phyloP scores from a whole-genome alignment of 2,329 filamentous ascomycete genomes.

The Sporothrix variecibatus region DNA sequence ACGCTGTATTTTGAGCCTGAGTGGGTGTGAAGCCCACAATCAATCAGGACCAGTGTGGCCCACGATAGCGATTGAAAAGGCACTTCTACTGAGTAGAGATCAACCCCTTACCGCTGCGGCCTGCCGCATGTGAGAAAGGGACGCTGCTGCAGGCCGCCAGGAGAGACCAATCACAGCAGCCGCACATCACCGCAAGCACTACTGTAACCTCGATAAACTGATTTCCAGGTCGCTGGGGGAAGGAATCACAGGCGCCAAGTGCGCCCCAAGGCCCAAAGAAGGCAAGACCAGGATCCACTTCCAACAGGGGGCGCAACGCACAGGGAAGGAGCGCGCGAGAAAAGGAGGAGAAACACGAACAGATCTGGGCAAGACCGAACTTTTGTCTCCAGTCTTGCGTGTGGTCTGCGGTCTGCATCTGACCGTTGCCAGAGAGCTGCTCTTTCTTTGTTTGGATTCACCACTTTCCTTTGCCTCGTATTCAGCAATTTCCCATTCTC shows the following conservation, averaged over 20 bases:
- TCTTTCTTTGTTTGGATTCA: constrained; percentile 17
- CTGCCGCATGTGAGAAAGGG: not conserved
- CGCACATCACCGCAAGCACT: not conserved
- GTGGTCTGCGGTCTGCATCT: not conserved
- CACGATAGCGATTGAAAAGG: not conserved
- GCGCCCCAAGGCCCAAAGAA: not conserved
- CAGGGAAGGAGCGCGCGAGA: constrained; percentile 7
- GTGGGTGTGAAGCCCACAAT: not conserved
- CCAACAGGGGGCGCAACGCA: constrained; percentile 5
- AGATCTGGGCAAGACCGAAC: not conserved
- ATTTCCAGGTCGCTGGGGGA: not conserved
- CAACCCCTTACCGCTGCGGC: not conserved
- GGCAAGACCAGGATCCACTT: constrained; percentile 21
- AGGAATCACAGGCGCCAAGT: not conserved
- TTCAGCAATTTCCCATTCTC: not conserved
- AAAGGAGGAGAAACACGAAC: not conserved
- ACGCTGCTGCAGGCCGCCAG: not conserved
- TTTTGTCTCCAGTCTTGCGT: not conserved
- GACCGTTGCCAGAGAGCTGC: constrained; percentile 1
- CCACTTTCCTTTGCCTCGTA: not conserved
- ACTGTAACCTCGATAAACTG: not conserved
- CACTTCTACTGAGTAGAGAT: not conserved
- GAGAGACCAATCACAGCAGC: constrained; percentile 14
- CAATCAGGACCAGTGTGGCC: not conserved
- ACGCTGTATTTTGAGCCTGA: not conserved